Conservation (phyloP, 148 eudicot genomes). For the Rhododendron ovatum region DNA sequence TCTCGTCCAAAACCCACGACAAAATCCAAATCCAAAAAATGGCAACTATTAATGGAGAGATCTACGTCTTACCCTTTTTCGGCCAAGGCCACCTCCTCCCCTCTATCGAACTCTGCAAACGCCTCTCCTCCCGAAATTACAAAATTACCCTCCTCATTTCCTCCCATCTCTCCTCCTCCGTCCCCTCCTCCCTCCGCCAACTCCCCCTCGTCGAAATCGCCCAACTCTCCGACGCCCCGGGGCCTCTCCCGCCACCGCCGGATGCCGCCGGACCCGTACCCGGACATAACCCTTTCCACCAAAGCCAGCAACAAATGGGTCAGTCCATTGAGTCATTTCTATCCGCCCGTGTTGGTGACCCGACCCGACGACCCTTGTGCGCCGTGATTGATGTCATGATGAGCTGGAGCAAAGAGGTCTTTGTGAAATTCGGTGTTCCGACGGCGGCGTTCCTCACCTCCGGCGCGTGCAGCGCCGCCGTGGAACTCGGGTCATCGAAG, state of each 20-base stretch:
- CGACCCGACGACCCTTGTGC: constrained; percentile 31
- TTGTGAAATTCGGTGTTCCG: constrained; percentile 33
- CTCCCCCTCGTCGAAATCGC: constrained; percentile 31
- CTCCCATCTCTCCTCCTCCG: constrained; percentile 41
- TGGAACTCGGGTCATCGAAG: constrained; percentile 50
- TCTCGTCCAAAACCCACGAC: not conserved
- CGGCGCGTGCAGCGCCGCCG: constrained; percentile 53
- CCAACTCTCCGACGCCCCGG: constrained; percentile 17
- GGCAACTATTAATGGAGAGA: not conserved
- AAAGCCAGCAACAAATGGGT: constrained; percentile 28
- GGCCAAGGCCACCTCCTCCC: constrained; percentile 61
- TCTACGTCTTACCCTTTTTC: constrained; percentile 3
- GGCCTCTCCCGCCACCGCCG: constrained; percentile 17
- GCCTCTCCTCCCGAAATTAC: constrained; percentile 30
- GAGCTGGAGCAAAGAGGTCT: constrained; percentile 50
- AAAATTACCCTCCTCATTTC: constrained; percentile 37
- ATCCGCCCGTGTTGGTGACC: constrained; percentile 5
- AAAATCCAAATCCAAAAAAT: not conserved
- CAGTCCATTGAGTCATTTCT: constrained; percentile 33
- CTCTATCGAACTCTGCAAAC: constrained; percentile 47
- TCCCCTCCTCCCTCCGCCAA: constrained; percentile 36
- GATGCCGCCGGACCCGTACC: not conserved
- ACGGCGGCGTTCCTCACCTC: constrained; percentile 49
- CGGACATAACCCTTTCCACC: constrained; percentile 3
- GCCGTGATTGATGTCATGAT: constrained; percentile 65